Percentiles rank a stretch among this genome's conserved stretches.
Evolutionary conservation across 306 rosid species (phyloP).

Genomic region (Cicer bijugum): DNA sequence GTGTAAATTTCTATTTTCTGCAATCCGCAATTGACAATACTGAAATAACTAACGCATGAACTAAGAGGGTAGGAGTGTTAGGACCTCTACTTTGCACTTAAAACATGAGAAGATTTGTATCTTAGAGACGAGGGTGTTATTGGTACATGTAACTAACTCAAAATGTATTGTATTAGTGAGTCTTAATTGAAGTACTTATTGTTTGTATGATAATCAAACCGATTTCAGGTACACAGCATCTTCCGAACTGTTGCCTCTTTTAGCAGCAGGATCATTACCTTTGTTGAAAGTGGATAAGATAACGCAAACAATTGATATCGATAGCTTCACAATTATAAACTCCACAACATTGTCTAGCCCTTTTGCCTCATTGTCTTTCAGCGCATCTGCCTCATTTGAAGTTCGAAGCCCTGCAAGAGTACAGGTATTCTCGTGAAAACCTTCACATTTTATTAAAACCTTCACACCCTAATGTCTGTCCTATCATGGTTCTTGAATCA

Average conservation of each 20-base stretch:
- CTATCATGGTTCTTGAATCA: background rate
- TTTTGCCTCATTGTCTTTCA: slow-evolving; percentile 68
- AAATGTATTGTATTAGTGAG: background rate
- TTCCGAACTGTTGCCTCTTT: slow-evolving; percentile 89
- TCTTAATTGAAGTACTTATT: background rate
- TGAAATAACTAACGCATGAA: background rate
- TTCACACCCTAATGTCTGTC: background rate
- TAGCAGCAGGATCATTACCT: slow-evolving; percentile 80
- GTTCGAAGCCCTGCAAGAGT: slow-evolving; percentile 86
- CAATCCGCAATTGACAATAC: no score
- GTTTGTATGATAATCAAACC: slow-evolving; percentile 34
- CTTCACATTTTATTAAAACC: background rate
- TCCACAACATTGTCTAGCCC: slow-evolving; percentile 73
- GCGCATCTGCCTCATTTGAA: slow-evolving; percentile 90
- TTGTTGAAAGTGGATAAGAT: slow-evolving; percentile 78
- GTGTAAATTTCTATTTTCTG: no score
- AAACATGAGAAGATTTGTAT: slow-evolving; percentile 3
- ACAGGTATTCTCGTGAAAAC: slow-evolving; percentile 64
- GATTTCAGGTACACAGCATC: slow-evolving; percentile 84
- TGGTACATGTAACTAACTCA: slow-evolving; percentile 19
- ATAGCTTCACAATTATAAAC: slow-evolving; percentile 62
- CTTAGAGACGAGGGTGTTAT: background rate
- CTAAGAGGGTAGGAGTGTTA: background rate
- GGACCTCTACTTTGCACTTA: background rate
- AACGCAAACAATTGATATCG: slow-evolving; percentile 69